phyloP scores from a whole-genome alignment of 1,139 yeast genomes.

The Zygosaccharomyces sapae region DNA sequence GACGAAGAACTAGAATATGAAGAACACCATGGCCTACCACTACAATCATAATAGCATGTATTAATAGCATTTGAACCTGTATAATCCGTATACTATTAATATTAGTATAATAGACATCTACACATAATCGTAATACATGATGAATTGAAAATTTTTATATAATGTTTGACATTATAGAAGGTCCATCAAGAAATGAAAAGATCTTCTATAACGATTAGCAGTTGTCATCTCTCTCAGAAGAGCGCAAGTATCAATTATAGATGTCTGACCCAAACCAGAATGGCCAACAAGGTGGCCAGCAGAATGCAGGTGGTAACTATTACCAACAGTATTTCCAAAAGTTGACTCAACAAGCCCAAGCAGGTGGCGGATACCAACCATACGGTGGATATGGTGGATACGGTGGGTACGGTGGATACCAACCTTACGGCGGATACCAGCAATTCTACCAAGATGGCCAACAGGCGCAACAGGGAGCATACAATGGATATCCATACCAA shows the following conservation, averaged over 20 bases:
- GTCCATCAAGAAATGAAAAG: no score
- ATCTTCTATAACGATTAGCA: background rate
- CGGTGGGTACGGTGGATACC: slow-evolving; percentile 26
- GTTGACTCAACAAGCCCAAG: slow-evolving; percentile 33
- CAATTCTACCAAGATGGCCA: slow-evolving; percentile 21
- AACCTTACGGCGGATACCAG: slow-evolving; percentile 10
- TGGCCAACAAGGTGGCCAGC: slow-evolving; percentile 24
- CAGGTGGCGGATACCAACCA: slow-evolving; percentile 32
- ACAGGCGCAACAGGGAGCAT: slow-evolving; percentile 22
- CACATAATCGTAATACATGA: background rate
- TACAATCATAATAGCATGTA: background rate
- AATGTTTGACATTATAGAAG: no score
- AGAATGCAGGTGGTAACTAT: slow-evolving; percentile 37
- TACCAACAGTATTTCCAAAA: slow-evolving; percentile 38
- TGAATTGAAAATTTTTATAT: background rate
- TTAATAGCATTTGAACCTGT: background rate
- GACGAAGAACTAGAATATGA: slow-evolving; percentile 41
- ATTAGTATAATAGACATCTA: background rate
- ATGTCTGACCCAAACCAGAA: slow-evolving; percentile 32
- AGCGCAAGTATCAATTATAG: background rate
- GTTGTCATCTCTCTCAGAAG: background rate
- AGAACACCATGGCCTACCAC: slow-evolving; percentile 29
- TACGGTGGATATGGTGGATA: slow-evolving; percentile 25
- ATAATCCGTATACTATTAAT: background rate
- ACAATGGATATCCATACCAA: slow-evolving; percentile 18